These are phyloP conservation scores for Picea abies DNA, from an alignment of 83 land plant genomes.

Conservation along the genomic window DNA sequence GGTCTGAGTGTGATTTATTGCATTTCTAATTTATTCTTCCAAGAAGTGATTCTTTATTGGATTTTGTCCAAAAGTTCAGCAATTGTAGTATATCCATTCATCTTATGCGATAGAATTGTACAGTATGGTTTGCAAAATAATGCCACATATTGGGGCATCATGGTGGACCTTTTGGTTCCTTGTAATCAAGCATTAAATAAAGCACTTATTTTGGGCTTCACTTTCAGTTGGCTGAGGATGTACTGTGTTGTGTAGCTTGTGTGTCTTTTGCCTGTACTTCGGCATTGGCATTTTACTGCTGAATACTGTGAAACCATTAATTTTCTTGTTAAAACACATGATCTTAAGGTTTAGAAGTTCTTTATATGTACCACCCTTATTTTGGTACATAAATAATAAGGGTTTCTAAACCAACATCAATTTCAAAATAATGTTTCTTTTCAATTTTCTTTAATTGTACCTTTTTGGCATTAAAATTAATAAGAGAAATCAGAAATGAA, in stretches of 20 bases:
- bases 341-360: neutral
- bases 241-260: no score
- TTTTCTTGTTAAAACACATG: neutral
- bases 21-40: constrained; percentile 12
- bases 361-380: neutral
- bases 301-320: neutral
- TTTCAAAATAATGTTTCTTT: neutral
- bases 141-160: constrained; percentile 7
- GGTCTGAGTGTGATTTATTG: constrained; percentile 15
- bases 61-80: constrained; percentile 16
- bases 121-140: constrained; percentile 13
- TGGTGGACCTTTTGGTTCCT: constrained; percentile 1
- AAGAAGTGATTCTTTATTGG: constrained; percentile 18
- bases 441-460: neutral
- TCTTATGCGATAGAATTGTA: constrained; percentile 13
- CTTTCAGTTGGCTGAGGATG: neutral
- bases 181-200: constrained; percentile 15
- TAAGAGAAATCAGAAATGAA: neutral
- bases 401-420: neutral
- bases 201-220: constrained; percentile 8
- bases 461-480: neutral
- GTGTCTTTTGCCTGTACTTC: neutral
- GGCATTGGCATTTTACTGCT: neutral
- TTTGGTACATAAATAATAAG: neutral
- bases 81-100: constrained; percentile 18